Percentiles rank a stretch among this genome's conserved stretches.
Conservation (phyloP, 1,284 basidiomycete species). For the Ustilago xerochloae region DNA sequence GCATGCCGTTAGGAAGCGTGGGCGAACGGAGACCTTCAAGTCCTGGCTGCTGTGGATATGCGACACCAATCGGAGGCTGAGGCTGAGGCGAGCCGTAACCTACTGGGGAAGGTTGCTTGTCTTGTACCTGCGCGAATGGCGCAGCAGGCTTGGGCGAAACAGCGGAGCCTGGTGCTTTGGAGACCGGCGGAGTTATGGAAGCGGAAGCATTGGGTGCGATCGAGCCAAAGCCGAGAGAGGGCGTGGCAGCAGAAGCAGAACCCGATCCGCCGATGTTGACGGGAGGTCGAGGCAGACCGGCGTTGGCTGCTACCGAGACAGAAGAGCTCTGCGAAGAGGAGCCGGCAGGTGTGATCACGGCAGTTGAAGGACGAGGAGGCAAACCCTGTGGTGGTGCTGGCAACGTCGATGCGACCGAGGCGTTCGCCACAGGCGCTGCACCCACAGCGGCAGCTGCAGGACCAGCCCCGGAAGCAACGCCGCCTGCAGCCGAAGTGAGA, state of each 20-base stretch:
- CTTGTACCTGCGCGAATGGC: constrained; percentile 18
- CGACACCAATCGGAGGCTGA: constrained; percentile 17
- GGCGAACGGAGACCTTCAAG: constrained; percentile 52
- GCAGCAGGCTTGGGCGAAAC: constrained; percentile 36
- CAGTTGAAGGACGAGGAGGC: constrained; percentile 53
- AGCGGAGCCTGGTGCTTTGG: constrained; percentile 29
- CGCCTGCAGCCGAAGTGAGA: not conserved
- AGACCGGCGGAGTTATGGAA: constrained; percentile 11
- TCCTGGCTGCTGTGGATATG: constrained; percentile 35
- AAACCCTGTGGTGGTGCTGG: constrained; percentile 59
- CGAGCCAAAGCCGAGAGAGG: constrained; percentile 45
- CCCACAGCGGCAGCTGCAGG: constrained; percentile 7
- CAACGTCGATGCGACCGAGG: constrained; percentile 27
- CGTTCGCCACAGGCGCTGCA: constrained; percentile 1
- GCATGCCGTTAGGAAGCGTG: constrained; percentile 43
- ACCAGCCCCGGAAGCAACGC: constrained; percentile 5
- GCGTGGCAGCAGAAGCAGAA: constrained; percentile 7
- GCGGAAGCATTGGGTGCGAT: constrained; percentile 27
- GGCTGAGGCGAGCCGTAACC: constrained; percentile 9
- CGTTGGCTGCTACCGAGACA: constrained; percentile 41
- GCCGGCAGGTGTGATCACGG: constrained; percentile 41
- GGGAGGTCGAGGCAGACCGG: constrained; percentile 51
- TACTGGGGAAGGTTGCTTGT: constrained; percentile 26
- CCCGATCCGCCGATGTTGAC: constrained; percentile 15
- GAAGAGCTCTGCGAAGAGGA: constrained; percentile 39